Evolutionary conservation across 2,329 filamentous ascomycete species (phyloP).

Genomic region (Nemania bipapillata): DNA sequence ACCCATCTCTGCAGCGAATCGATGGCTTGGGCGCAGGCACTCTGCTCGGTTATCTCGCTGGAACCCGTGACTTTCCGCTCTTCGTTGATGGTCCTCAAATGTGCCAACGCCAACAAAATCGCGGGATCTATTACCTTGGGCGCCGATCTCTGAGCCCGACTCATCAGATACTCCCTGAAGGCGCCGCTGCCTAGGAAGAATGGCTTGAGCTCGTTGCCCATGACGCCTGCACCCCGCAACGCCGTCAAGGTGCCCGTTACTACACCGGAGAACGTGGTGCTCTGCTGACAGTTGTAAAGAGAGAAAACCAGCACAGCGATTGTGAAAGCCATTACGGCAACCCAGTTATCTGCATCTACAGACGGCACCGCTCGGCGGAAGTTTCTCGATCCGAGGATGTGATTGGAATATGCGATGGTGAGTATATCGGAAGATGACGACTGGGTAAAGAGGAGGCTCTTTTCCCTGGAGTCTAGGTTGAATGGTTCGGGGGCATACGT

Average conservation of each 20-base stretch:
- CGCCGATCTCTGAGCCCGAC: not conserved
- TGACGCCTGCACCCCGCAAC: not conserved
- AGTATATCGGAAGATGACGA: not conserved
- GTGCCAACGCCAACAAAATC: not conserved
- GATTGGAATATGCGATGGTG: not conserved
- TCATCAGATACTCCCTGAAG: not conserved
- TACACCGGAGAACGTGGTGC: not conserved
- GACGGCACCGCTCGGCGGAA: not conserved
- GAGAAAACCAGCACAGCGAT: not conserved
- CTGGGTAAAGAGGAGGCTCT: not conserved
- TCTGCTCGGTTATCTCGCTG: not conserved
- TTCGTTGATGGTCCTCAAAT: not conserved
- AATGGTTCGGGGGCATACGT: not conserved
- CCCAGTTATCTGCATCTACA: conserved; percentile 2
- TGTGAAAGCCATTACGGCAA: not conserved
- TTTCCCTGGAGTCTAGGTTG: not conserved
- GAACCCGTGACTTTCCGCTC: not conserved
- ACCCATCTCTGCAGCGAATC: not conserved
- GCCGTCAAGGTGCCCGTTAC: not conserved
- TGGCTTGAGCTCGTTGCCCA: conserved; percentile 3
- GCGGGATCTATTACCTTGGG: not conserved
- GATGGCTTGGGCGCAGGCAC: not conserved
- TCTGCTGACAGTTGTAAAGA: not conserved
- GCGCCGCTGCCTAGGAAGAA: conserved; percentile 1
- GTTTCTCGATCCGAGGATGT: not conserved